Conservation (phyloP, 2,329 filamentous ascomycete genomes). For the Colletotrichum kahawae region DNA sequence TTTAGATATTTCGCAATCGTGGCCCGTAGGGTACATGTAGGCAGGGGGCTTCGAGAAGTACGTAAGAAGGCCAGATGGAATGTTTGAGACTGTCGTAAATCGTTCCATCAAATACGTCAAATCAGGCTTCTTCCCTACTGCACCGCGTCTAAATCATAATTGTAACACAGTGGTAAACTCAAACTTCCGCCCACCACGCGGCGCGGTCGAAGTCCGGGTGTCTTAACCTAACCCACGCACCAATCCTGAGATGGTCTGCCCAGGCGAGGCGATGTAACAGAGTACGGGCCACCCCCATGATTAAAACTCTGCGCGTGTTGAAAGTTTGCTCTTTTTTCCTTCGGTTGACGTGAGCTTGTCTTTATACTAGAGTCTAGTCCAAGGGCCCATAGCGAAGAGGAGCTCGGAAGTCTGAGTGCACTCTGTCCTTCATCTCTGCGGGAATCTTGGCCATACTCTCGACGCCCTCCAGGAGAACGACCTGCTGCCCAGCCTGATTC, state of each 20-base stretch:
- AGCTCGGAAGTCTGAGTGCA: constrained; percentile 4
- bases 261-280: not conserved
- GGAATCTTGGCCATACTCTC: constrained; percentile 10
- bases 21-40: not conserved
- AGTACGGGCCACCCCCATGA: not conserved
- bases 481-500: constrained; percentile 1
- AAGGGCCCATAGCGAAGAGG: constrained; percentile 3
- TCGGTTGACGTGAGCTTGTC: not conserved
- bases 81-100: not conserved
- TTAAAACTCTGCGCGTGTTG: not conserved
- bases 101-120: not conserved
- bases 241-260: not conserved
- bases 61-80: not conserved
- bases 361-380: not conserved
- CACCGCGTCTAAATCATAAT: not conserved
- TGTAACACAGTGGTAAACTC: not conserved
- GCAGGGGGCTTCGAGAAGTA: not conserved
- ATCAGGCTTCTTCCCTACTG: not conserved
- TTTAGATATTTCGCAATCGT: not conserved
- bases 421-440: constrained; percentile 5
- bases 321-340: not conserved
- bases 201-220: not conserved
- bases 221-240: not conserved
- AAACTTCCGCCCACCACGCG: not conserved
- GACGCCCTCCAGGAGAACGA: constrained; percentile 6